A percentile compares a stretch with the other conserved stretches of the same genome.
These are phyloP conservation scores for Fusarium mangiferae DNA, from an alignment of 2,329 filamentous ascomycete species.

Conservation along the genomic window DNA sequence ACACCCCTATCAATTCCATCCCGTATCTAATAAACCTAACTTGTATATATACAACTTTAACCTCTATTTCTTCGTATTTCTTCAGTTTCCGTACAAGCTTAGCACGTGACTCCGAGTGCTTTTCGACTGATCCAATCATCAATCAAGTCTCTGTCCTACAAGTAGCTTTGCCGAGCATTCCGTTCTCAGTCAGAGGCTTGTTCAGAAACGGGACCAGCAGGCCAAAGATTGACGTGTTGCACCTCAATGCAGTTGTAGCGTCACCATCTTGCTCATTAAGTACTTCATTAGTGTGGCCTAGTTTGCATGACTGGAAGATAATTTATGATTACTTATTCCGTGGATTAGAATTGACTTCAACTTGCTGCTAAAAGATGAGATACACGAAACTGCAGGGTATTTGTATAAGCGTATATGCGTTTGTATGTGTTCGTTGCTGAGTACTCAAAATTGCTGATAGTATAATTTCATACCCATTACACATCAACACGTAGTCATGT, in stretches of 20 bases:
- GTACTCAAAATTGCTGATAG: background rate
- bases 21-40: background rate
- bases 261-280: background rate
- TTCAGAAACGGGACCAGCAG: background rate
- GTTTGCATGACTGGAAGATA: background rate
- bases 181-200: conserved; percentile 7
- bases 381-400: background rate
- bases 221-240: conserved; percentile 15
- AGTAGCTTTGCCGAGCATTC: conserved; percentile 19
- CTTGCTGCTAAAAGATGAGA: background rate
- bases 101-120: background rate
- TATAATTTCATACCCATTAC: background rate
- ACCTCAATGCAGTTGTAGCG: conserved; percentile 26
- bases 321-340: background rate
- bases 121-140: background rate
- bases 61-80: background rate
- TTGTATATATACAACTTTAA: background rate
- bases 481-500: background rate
- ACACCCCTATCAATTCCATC: background rate
- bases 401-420: background rate
- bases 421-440: background rate
- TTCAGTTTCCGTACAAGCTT: background rate
- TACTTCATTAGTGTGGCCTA: background rate
- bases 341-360: background rate
- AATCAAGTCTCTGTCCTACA: background rate